Percentiles rank a stretch among this genome's conserved stretches.
phyloP scores from a whole-genome alignment of 352 stramenopile genomes.

The Phytophthora pini region DNA sequence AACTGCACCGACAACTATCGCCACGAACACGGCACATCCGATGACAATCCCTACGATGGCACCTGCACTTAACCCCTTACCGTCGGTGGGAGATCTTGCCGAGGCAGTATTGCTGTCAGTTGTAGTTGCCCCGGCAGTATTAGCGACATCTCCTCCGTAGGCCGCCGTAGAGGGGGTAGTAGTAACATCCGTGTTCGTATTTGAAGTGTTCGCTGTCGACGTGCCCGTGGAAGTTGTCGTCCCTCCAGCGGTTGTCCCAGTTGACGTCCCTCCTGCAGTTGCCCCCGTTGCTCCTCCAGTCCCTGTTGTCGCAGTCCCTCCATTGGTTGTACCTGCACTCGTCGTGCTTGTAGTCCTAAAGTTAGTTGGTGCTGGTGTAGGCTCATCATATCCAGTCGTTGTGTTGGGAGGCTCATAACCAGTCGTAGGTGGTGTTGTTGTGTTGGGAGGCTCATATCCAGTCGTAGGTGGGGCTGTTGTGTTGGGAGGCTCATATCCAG shows the following conservation, averaged over 20 bases:
- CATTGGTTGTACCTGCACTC: not conserved
- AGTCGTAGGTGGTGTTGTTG: not conserved
- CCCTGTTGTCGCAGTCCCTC: not conserved
- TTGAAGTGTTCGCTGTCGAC: not conserved
- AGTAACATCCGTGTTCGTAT: not conserved
- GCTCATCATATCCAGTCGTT: not conserved
- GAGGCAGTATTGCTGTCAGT: not conserved
- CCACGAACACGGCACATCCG: conserved; percentile 25
- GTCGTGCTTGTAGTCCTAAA: not conserved
- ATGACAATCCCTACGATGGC: conserved; percentile 27
- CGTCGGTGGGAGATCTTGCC: no score
- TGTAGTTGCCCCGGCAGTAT: not conserved
- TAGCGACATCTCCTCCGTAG: not conserved
- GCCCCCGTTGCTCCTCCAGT: no score
- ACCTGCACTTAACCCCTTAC: conserved; percentile 5
- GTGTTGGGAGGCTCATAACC: not conserved
- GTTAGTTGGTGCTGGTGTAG: conserved; percentile 8
- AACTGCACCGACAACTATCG: conserved; percentile 23
- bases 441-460: not conserved
- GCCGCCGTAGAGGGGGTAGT: not conserved
- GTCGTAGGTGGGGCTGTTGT: not conserved
- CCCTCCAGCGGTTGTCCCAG: not conserved
- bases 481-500: not conserved
- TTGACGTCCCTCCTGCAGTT: not conserved
- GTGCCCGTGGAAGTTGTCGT: conserved; percentile 2